Conservation (phyloP, 2,329 filamentous ascomycete species). For the Sclerotinia borealis region DNA sequence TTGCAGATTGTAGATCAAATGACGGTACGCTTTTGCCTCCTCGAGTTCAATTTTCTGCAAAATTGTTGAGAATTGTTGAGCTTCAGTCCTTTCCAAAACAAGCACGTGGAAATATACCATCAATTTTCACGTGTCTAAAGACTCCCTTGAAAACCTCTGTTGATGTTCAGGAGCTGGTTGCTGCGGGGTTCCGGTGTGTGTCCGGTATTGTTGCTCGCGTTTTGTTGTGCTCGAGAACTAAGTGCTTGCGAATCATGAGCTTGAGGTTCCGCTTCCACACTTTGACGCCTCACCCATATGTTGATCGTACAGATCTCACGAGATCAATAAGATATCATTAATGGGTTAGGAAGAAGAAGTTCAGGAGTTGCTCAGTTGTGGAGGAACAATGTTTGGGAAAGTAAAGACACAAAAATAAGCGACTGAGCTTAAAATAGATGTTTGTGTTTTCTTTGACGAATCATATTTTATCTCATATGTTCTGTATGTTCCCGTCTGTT, state of each 20-base stretch:
- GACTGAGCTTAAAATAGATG: neutral
- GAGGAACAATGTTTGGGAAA: neutral
- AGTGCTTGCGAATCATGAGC: neutral
- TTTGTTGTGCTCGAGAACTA: neutral
- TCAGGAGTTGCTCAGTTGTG: neutral
- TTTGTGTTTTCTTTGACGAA: no score
- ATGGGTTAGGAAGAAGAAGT: neutral
- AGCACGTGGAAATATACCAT: neutral
- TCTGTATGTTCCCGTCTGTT: no score
- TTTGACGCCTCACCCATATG: neutral
- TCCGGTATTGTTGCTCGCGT: neutral
- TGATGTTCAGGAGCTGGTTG: neutral
- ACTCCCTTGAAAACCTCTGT: no score
- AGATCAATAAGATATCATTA: neutral
- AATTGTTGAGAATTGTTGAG: neutral
- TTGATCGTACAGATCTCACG: neutral
- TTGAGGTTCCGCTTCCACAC: no score
- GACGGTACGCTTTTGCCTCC: no score
- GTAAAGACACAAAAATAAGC: neutral
- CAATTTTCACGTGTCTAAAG: no score
- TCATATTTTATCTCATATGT: neutral
- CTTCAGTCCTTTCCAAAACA: neutral
- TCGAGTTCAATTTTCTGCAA: neutral
- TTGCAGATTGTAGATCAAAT: no score
- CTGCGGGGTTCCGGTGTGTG: neutral